Percentiles rank a stretch among this genome's conserved stretches.
Conservation (phyloP, 805 yeast genomes). For the Lipomyces spencermartinsiae region DNA sequence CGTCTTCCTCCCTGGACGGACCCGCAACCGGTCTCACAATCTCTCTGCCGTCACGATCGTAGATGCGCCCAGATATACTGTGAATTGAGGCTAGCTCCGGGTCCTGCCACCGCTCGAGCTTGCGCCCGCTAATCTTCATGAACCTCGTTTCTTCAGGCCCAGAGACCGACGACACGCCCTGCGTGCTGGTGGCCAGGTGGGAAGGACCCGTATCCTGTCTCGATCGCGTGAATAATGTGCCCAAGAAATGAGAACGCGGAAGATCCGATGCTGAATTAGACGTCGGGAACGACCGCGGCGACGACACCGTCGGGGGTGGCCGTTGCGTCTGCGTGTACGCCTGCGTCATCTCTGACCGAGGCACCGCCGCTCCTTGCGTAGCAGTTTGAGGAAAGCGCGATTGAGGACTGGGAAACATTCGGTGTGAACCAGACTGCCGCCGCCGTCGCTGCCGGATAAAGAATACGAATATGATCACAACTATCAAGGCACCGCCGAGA, state of each 20-base stretch:
- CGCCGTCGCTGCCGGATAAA: constrained; percentile 14
- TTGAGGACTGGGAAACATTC: not conserved
- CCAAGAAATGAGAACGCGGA: constrained; percentile 22
- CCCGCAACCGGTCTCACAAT: constrained; percentile 10
- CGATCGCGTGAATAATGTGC: constrained; percentile 27
- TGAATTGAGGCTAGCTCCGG: constrained; percentile 35
- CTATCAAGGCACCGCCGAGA: constrained; percentile 23
- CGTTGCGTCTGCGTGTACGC: not conserved
- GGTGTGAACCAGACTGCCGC: not conserved
- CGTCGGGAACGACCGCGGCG: not conserved
- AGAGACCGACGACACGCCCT: not conserved
- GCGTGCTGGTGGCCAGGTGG: not conserved
- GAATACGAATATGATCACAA: constrained; percentile 16
- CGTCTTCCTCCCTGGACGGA: not conserved
- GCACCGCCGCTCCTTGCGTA: not conserved
- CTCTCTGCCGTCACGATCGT: constrained; percentile 32
- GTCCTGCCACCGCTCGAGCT: constrained; percentile 38
- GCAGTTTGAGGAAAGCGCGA: not conserved
- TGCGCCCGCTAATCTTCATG: constrained; percentile 36
- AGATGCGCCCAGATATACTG: constrained; percentile 30
- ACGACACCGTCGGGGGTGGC: not conserved
- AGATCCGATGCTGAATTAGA: constrained; percentile 13
- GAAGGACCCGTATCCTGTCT: constrained; percentile 26
- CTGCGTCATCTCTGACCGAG: not conserved
- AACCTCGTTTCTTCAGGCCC: constrained; percentile 25